Conservation (phyloP, 106 monocot genomes). For the Allium cepa region DNA sequence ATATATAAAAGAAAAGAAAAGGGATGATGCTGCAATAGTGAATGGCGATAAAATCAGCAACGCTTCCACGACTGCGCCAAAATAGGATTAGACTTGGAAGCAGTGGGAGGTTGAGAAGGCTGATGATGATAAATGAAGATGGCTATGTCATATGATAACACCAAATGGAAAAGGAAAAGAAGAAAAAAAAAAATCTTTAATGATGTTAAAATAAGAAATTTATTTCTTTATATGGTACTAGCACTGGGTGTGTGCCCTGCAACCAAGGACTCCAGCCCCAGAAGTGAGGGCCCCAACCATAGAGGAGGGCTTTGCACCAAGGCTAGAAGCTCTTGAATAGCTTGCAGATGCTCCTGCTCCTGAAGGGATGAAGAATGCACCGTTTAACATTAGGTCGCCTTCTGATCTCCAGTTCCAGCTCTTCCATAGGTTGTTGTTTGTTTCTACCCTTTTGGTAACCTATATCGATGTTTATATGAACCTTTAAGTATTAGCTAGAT, state of each 20-base stretch:
- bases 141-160: neutral
- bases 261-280: conserved; percentile 28
- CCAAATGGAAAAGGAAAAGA: conserved; percentile 3
- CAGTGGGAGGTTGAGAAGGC: conserved; percentile 34
- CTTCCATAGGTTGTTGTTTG: conserved; percentile 14
- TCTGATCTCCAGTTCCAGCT: conserved; percentile 49
- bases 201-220: conserved; percentile 11
- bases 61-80: conserved; percentile 37
- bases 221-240: neutral
- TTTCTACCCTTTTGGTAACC: conserved; percentile 39
- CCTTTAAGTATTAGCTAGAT: too few species aligned
- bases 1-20: too few species aligned
- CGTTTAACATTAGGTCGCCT: conserved; percentile 38
- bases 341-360: conserved; percentile 45
- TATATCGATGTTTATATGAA: neutral
- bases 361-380: conserved; percentile 53
- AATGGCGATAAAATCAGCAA: conserved; percentile 23
- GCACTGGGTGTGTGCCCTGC: conserved; percentile 24
- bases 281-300: conserved; percentile 49
- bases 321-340: conserved; percentile 58
- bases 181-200: conserved; percentile 14
- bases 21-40: neutral
- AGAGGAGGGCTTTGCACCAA: conserved; percentile 60
- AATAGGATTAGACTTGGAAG: conserved; percentile 8
- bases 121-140: conserved; percentile 1